Conservation (phyloP, 1,139 yeast species). For the Chernovozyma aurita region DNA sequence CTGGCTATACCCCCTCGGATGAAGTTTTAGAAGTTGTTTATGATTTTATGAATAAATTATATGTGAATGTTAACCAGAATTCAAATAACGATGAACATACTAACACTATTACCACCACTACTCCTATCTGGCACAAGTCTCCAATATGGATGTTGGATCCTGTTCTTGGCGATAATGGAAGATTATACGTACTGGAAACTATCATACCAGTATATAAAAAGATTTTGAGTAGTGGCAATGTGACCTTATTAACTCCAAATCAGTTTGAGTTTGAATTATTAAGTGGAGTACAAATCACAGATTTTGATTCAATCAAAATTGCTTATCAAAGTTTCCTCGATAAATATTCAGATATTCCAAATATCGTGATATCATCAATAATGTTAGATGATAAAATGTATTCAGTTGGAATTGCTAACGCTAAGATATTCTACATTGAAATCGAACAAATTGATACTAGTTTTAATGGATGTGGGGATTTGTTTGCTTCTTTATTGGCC, state of each 20-base stretch:
- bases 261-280: slow-evolving; percentile 38
- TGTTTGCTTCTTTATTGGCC: slow-evolving; percentile 39
- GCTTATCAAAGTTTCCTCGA: slow-evolving; percentile 19
- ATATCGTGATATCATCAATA: slow-evolving; percentile 35
- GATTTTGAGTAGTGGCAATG: slow-evolving; percentile 24
- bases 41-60: slow-evolving; percentile 25
- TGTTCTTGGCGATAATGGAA: slow-evolving; percentile 38
- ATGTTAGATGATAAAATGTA: slow-evolving; percentile 20
- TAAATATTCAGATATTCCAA: slow-evolving; percentile 18
- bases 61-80: slow-evolving; percentile 6
- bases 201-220: slow-evolving; percentile 27
- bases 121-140: neutral
- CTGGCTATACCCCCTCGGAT: slow-evolving; percentile 70
- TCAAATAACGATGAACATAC: neutral
- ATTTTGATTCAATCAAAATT: slow-evolving; percentile 17
- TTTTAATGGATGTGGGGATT: slow-evolving; percentile 46
- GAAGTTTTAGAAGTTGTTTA: slow-evolving; percentile 47
- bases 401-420: slow-evolving; percentile 27
- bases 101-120: neutral
- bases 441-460: slow-evolving; percentile 30
- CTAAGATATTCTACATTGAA: slow-evolving; percentile 22
- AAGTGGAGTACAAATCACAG: slow-evolving; percentile 18
- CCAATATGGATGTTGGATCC: slow-evolving; percentile 38
- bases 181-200: slow-evolving; percentile 30
- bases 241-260: slow-evolving; percentile 35